Conservation (phyloP, 768 basidiomycete genomes). For the Cystofilobasidium macerans region DNA sequence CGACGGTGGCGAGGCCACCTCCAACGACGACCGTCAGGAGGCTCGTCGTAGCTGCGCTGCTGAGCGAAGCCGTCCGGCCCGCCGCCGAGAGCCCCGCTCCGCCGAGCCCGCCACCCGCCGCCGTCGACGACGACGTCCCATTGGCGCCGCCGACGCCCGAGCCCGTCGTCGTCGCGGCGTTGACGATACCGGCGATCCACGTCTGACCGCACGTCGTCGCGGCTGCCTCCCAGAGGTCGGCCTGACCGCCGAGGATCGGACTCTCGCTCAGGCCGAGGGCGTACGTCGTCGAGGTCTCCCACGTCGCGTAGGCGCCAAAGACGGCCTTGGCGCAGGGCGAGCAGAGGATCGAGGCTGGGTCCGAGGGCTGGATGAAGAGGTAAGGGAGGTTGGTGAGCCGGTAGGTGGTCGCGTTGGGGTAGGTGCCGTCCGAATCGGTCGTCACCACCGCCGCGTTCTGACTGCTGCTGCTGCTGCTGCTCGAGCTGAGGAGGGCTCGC, state of each 20-base stretch:
- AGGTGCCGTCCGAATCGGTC: slow-evolving; percentile 27
- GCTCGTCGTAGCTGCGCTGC: no score
- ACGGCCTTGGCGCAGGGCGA: slow-evolving; percentile 67
- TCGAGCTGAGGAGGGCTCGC: slow-evolving; percentile 14
- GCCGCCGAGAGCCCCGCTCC: no score
- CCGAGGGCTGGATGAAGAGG: slow-evolving; percentile 57
- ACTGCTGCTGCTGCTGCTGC: no score
- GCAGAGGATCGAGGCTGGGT: slow-evolving; percentile 54
- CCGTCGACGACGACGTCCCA: no score
- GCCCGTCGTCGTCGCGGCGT: not conserved
- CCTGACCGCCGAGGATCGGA: slow-evolving; percentile 56
- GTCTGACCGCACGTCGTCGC: slow-evolving; percentile 53
- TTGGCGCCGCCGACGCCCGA: not conserved
- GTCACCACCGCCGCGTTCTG: no score
- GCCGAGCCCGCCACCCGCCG: no score
- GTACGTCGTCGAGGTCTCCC: slow-evolving; percentile 61
- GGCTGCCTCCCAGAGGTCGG: slow-evolving; percentile 54
- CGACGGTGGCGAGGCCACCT: no score
- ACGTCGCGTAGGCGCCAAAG: slow-evolving; percentile 63
- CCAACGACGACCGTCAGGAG: no score
- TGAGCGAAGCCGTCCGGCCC: no score
- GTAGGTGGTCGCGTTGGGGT: slow-evolving; percentile 47
- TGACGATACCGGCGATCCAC: slow-evolving; percentile 45
- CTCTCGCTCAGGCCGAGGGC: slow-evolving; percentile 60
- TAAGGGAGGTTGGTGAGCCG: slow-evolving; percentile 49